Conservation (phyloP, 257 asterid species). For the Gentiana straminea region DNA sequence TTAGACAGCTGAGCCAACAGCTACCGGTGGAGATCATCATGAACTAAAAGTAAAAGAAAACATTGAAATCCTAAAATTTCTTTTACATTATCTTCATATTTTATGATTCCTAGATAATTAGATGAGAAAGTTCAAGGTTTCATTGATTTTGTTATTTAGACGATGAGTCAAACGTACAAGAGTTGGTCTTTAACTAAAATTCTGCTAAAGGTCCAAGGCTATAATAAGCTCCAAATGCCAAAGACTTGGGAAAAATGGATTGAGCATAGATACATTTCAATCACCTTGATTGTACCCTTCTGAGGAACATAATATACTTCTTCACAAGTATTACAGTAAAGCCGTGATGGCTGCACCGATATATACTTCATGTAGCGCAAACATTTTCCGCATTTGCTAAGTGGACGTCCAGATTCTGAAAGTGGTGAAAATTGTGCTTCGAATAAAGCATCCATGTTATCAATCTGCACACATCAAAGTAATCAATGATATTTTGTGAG, state of each 20-base stretch:
- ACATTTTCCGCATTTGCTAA: slow-evolving; percentile 94
- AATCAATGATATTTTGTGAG: too few relatives aligned
- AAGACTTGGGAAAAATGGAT: not conserved
- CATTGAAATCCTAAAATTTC: too few relatives aligned
- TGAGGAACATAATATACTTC: slow-evolving; percentile 90
- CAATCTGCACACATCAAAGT: slow-evolving; percentile 38
- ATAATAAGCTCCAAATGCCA: not conserved
- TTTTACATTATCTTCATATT: too few relatives aligned
- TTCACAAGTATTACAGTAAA: slow-evolving; percentile 82
- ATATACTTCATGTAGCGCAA: slow-evolving; percentile 87
- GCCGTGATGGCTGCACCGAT: slow-evolving; percentile 72
- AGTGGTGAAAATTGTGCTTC: slow-evolving; percentile 95
- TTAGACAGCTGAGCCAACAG: too few relatives aligned
- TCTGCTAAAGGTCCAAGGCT: not conserved
- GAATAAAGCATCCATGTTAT: slow-evolving; percentile 85
- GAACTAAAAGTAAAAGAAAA: too few relatives aligned
- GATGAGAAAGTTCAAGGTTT: too few relatives aligned
- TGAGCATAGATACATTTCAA: not conserved
- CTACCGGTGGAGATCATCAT: too few relatives aligned
- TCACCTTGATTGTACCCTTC: slow-evolving; percentile 78
- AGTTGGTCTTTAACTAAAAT: not conserved
- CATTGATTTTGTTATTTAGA: too few relatives aligned
- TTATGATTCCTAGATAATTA: too few relatives aligned
- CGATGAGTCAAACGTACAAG: too few relatives aligned
- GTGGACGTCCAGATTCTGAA: slow-evolving; percentile 71